These are phyloP conservation scores for Zygoascus flipseniorum DNA, from an alignment of 805 yeast species.

Conservation along the genomic window DNA sequence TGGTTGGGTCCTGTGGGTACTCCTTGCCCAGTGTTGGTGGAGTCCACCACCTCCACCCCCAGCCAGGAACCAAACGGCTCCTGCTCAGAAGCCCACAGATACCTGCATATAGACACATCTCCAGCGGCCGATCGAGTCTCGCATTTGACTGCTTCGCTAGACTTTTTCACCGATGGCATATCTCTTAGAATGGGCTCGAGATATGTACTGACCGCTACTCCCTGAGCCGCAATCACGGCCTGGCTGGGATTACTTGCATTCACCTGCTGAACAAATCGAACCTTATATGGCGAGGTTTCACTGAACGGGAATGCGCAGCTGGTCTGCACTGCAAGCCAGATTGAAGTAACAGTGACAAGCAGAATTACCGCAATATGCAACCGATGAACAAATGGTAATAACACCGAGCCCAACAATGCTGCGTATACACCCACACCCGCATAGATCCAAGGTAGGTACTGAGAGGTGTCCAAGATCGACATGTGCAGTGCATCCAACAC, in stretches of 20 bases:
- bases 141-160: conserved; percentile 25
- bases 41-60: neutral
- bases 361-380: conserved; percentile 44
- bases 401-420: conserved; percentile 38
- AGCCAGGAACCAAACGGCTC: conserved; percentile 1
- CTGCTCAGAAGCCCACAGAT: neutral
- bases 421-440: conserved; percentile 30
- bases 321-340: conserved; percentile 29
- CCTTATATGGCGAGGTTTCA: conserved; percentile 54
- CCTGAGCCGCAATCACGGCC: conserved; percentile 40
- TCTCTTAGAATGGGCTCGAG: conserved; percentile 38
- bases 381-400: conserved; percentile 63
- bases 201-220: conserved; percentile 37
- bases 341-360: conserved; percentile 32
- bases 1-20: conserved; percentile 25
- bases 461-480: conserved; percentile 57
- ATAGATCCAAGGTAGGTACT: conserved; percentile 35
- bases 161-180: conserved; percentile 52
- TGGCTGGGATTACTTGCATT: conserved; percentile 32
- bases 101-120: neutral
- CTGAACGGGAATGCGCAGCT: conserved; percentile 51
- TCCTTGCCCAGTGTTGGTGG: neutral
- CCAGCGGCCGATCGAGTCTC: neutral
- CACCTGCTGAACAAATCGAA: conserved; percentile 58
- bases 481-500: conserved; percentile 59